Evolutionary conservation across 164 flowering plant species (phyloP), one percentile per base, ranked within the genome.

Genomic region (Umbellularia californica): DNA sequence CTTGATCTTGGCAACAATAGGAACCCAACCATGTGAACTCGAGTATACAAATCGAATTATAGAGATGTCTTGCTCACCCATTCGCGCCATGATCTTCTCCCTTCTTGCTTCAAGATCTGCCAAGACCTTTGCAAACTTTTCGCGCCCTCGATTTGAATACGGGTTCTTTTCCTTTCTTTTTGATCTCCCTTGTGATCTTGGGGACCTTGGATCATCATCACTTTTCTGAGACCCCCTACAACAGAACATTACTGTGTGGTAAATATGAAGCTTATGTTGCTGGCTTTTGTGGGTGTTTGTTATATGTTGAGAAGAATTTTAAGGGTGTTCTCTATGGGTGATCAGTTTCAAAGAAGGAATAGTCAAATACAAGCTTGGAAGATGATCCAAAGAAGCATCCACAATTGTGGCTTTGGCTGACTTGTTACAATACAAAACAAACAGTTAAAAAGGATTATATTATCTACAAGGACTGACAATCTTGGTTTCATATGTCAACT

Each of bases 11-110:
- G 65, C 58, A 15, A 73, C 69, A 33, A 73, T 27, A 22, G 75
- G 75, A 11, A 73, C 69, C 75, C 75, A 74, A 12, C 51, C 65
- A 17, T 58, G 25, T 1, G 76, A 68, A 27, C 67, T 66, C 41
- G 76, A 74, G 71, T 74, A 74, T 5, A 52, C 47, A 50, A 74
- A 74, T 23, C 76, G 50, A 20, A 74, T 35, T 9, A 66, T 25
- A 15, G 63, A 17, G 10, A 27, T 23, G 17, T 62, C 74, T 3
- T 30, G 12, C 3, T 33, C 58, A 15, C 76, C 76, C 2, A 74
- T 66, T 27, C 55, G 63, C 7, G 64, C 63, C 70, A 74, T 66
- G 64, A 74, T 74, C 64, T 30, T n/a, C 64, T 67, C 55, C 51
- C 64, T 65, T 24, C 65, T 65, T 6, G 47, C 70, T 22, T 74